Conservation (phyloP, 2,329 filamentous ascomycete species). For the Sporothrix sp. region DNA sequence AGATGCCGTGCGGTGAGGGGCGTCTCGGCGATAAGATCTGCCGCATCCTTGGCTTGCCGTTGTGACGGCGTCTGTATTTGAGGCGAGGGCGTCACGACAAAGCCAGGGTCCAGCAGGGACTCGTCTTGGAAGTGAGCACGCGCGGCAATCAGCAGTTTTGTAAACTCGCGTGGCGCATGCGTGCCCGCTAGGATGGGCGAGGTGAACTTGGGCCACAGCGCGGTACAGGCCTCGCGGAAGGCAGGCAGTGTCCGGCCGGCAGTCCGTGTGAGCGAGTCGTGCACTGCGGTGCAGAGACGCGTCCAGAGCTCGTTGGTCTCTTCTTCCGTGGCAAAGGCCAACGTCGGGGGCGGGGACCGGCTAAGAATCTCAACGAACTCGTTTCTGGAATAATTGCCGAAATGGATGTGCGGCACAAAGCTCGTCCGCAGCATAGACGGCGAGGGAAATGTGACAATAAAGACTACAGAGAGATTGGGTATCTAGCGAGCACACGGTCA, state of each 20-base stretch:
- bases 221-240: slow-evolving; percentile 59
- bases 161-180: slow-evolving; percentile 69
- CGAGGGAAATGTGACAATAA: slow-evolving; percentile 65
- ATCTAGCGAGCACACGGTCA: slow-evolving; percentile 43
- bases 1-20: slow-evolving; percentile 25
- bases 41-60: neutral
- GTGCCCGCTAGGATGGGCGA: slow-evolving; percentile 67
- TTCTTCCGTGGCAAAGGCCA: slow-evolving; percentile 39
- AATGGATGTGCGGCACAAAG: slow-evolving; percentile 67
- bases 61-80: neutral
- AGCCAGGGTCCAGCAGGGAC: slow-evolving; percentile 54
- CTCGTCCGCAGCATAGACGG: slow-evolving; percentile 60
- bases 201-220: slow-evolving; percentile 79
- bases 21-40: slow-evolving; percentile 31
- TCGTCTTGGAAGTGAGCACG: slow-evolving; percentile 65
- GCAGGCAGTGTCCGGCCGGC: slow-evolving; percentile 69
- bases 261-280: slow-evolving; percentile 75
- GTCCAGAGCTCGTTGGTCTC: slow-evolving; percentile 63
- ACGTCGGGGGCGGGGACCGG: slow-evolving; percentile 34
- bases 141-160: slow-evolving; percentile 65
- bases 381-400: slow-evolving; percentile 71
- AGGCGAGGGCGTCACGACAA: slow-evolving; percentile 30
- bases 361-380: slow-evolving; percentile 72
- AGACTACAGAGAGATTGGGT: slow-evolving; percentile 63
- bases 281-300: slow-evolving; percentile 73